These are phyloP conservation scores for Penicillium sp. DNA, from an alignment of 2,329 filamentous ascomycete genomes.

Conservation along the genomic window DNA sequence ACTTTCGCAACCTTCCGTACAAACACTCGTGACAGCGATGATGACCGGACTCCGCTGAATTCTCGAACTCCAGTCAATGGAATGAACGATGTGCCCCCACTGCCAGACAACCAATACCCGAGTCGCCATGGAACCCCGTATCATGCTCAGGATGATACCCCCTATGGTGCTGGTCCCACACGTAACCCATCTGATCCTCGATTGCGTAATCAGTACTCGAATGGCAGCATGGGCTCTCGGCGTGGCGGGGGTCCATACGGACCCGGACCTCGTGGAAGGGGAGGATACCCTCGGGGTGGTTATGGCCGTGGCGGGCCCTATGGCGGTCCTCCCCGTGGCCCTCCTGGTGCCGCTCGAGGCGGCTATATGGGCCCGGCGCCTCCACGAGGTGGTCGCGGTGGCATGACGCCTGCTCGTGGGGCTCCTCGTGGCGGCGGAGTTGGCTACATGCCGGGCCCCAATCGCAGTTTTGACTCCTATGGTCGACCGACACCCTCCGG, in stretches of 20 bases:
- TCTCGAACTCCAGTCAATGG: slow-evolving; percentile 26
- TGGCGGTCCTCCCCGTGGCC: slow-evolving; percentile 35
- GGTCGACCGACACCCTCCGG: slow-evolving; percentile 31
- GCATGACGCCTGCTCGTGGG: slow-evolving; percentile 47
- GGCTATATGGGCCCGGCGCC: slow-evolving; percentile 40
- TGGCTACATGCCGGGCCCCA: slow-evolving; percentile 54
- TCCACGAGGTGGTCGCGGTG: slow-evolving; percentile 39
- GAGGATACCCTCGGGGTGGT: slow-evolving; percentile 55
- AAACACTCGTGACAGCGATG: slow-evolving; percentile 39
- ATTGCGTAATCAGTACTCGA: slow-evolving; percentile 52
- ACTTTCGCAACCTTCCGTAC: slow-evolving; percentile 52
- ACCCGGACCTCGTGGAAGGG: slow-evolving; percentile 61
- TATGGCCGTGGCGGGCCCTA: slow-evolving; percentile 49
- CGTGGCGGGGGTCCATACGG: slow-evolving; percentile 45
- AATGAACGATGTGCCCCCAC: slow-evolving; percentile 31
- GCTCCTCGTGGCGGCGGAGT: slow-evolving; percentile 45
- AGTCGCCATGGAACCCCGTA: slow-evolving; percentile 38
- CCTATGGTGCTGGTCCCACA: slow-evolving; percentile 33
- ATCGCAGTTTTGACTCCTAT: slow-evolving; percentile 39
- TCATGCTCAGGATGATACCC: slow-evolving; percentile 41
- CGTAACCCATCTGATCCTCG: slow-evolving; percentile 49
- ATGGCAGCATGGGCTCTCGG: slow-evolving; percentile 50
- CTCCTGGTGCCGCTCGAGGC: slow-evolving; percentile 48
- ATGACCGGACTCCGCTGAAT: slow-evolving; percentile 48
- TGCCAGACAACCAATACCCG: slow-evolving; percentile 33